Evolutionary conservation across 495 filamentous ascomycete species (phyloP).

Genomic region (Neurospora sp.): DNA sequence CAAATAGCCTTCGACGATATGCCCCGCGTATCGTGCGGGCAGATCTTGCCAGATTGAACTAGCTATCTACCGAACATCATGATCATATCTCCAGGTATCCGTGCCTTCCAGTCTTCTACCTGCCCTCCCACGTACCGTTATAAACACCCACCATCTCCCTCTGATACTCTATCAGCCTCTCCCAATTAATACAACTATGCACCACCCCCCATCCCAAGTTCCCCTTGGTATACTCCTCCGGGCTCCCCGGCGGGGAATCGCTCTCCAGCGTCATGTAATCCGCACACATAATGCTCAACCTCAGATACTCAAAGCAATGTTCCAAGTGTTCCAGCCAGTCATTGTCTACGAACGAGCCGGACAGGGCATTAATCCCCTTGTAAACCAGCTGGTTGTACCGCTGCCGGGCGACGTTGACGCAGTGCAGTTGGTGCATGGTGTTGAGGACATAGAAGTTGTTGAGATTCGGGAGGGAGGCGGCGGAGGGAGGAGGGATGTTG

Average conservation of each 20-base stretch:
- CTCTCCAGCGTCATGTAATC: conserved; percentile 4
- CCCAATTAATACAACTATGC: conserved; percentile 1
- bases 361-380: background rate
- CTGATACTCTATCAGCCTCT: background rate
- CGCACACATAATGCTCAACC: background rate
- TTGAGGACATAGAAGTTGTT: conserved; percentile 3
- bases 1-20: too few relatives aligned
- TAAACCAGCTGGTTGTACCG: conserved; percentile 2
- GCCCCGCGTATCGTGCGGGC: too few relatives aligned
- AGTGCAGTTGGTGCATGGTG: conserved; percentile 1
- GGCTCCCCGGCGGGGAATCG: background rate
- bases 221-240: background rate
- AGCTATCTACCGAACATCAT: too few relatives aligned
- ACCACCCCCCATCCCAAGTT: background rate
- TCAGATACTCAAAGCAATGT: conserved; percentile 3
- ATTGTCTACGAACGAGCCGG: background rate
- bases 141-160: background rate
- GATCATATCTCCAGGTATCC: too few relatives aligned
- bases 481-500: background rate
- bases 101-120: too few relatives aligned
- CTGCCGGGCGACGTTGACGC: conserved; percentile 1
- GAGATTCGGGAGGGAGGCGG: background rate
- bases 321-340: conserved; percentile 2
- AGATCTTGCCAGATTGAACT: too few relatives aligned
- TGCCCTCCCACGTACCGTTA: too few relatives aligned